Percentiles rank a stretch among this genome's conserved stretches.
phyloP scores from a whole-genome alignment of 176 grass and related monocot species.

The Rhynchospora tenuis region DNA sequence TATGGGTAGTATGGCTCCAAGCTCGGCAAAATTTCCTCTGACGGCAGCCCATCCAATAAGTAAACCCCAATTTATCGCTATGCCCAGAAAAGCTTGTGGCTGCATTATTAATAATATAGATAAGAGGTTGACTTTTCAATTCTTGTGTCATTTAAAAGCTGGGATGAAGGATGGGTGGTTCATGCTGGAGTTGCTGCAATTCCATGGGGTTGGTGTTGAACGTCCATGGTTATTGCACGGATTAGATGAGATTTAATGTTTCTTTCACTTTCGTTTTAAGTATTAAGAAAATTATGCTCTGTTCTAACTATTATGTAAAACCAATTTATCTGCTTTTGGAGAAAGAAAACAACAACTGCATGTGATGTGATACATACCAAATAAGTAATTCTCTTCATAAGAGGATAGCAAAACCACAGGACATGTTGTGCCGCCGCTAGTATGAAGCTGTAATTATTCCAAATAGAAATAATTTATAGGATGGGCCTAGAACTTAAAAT shows the following conservation, averaged over 20 bases:
- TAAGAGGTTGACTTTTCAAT: background rate
- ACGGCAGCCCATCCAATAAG: constrained; percentile 43
- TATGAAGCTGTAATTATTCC: background rate
- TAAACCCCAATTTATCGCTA: constrained; percentile 41
- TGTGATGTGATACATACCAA: constrained; percentile 25
- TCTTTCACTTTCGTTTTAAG: background rate
- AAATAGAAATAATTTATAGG: background rate
- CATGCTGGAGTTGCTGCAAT: background rate
- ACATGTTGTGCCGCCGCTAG: background rate
- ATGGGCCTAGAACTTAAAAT: background rate
- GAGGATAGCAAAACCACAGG: constrained; percentile 24
- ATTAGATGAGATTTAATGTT: background rate
- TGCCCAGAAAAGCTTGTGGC: constrained; percentile 46
- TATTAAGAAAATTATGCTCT: background rate
- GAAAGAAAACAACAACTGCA: background rate
- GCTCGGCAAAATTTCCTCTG: constrained; percentile 33
- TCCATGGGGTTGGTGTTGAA: background rate
- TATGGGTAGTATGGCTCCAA: constrained; percentile 28
- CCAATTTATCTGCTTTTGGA: background rate
- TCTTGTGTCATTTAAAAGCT: background rate
- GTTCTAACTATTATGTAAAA: background rate
- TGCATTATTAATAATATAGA: background rate
- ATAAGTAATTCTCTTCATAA: constrained; percentile 52
- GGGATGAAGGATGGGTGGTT: too few relatives aligned
- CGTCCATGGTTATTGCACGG: background rate